Percentiles rank a stretch among this genome's conserved stretches.
phyloP scores from a whole-genome alignment of 176 grass and related monocot species.

The Avena eriantha region DNA sequence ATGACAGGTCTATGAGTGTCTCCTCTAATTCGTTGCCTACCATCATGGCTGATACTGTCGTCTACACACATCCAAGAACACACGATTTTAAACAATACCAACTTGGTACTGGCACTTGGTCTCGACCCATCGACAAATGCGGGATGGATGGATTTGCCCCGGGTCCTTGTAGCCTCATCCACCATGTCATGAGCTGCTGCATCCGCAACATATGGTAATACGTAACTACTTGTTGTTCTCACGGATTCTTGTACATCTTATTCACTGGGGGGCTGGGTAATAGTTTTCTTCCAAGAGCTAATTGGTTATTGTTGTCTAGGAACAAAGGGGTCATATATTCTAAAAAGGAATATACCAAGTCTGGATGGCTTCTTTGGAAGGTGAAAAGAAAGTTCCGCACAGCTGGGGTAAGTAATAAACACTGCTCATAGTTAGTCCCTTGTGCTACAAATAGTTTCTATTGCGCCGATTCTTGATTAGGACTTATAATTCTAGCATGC shows the following conservation, averaged over 20 bases:
- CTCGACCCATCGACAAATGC: neutral
- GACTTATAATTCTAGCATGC: neutral
- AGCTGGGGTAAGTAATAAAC: neutral
- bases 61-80: neutral
- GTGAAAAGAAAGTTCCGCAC: neutral
- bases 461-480: neutral
- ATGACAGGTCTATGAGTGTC: neutral
- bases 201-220: neutral
- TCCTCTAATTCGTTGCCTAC: neutral
- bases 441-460: neutral
- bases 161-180: conserved; percentile 8
- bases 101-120: neutral
- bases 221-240: neutral
- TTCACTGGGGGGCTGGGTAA: neutral
- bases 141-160: neutral
- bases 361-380: neutral
- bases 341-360: neutral
- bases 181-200: neutral
- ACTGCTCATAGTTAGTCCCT: neutral
- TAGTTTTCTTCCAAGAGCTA: neutral
- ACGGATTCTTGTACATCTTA: neutral
- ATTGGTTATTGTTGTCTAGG: neutral
- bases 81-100: neutral
- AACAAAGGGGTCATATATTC: neutral
- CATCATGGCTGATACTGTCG: neutral